Evolutionary conservation across 2,329 filamentous ascomycete genomes (phyloP), one percentile per base, ranked within the genome.

Genomic region (Fusarium keratoplasticum): DNA sequence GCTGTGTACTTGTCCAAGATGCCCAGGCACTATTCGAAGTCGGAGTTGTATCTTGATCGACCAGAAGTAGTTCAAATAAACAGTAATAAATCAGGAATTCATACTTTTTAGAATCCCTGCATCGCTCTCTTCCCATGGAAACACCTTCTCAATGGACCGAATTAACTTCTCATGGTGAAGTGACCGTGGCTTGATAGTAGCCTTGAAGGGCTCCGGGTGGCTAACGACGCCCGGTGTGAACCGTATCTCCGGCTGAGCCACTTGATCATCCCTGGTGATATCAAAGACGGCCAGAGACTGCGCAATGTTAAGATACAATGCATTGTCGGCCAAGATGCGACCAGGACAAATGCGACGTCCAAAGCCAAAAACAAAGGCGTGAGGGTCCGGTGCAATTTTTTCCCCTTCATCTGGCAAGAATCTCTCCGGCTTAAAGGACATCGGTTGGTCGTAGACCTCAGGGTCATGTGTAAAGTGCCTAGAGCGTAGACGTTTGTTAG

Each of bases 271-370:
- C 5, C 47, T 66, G 4, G 52, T 68, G 6, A 88, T 81, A 5
- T 81, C 77, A 63, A 89, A 89, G 0, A 84, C 85, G 0, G 87
- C 81, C 4, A 90, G 79, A 0, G 82, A 78, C 47, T 86, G 86
- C 0, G 81, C 85, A 22, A 83, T 73, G 5, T 67, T 82, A 16
- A 83, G 70, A 55, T 78, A 84, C 0, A 83, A 20, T 2, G 77
- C 72, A 2, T 77, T 65, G 14, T 80, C 76, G 0, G 81, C 82
- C 3, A 84, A 66, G 11, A 78, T 69, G 2, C 77, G 72, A 0
- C 82, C 82, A 0, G 82, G 78, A 35, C 81, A 84, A 18, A 81
- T 72, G 4, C 82, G 78, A 0, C 82, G 80, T 5, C 82, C 82
- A 38, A 80, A 83, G 0, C 81, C 82, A 58, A 82, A 84, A 4